phyloP scores from a whole-genome alignment of 164 flowering plant species.

The Vitis rotundifolia region DNA sequence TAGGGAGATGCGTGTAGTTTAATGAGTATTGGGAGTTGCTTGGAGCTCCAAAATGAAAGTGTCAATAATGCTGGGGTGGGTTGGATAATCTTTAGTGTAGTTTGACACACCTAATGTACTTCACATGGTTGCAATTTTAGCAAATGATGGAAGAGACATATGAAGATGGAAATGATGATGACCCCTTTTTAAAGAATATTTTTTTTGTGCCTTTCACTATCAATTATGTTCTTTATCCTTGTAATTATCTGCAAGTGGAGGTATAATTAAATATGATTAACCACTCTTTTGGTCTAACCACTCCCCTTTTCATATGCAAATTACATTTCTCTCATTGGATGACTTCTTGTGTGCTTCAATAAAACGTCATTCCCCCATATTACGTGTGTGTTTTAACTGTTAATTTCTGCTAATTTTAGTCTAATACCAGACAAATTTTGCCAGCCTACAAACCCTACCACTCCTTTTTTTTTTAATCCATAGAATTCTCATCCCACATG shows the following conservation, averaged over 20 bases:
- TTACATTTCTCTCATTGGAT: slow-evolving; percentile 19
- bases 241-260: slow-evolving; percentile 34
- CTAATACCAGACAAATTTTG: slow-evolving; percentile 21
- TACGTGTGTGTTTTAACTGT: neutral
- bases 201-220: slow-evolving; percentile 16
- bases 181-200: neutral
- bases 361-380: slow-evolving; percentile 1
- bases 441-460: slow-evolving; percentile 11
- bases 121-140: slow-evolving; percentile 32
- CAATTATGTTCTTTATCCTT: slow-evolving; percentile 19
- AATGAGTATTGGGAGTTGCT: too few relatives aligned
- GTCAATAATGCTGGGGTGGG: neutral
- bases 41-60: too few relatives aligned
- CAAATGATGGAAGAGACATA: slow-evolving; percentile 27
- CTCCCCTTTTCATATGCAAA: slow-evolving; percentile 3
- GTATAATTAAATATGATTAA: slow-evolving; percentile 12
- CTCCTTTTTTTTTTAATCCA: neutral
- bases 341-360: neutral
- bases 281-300: slow-evolving; percentile 20
- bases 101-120: slow-evolving; percentile 10
- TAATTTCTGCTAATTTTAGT: slow-evolving; percentile 6
- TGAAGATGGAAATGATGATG: slow-evolving; percentile 27
- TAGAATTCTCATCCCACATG: neutral
- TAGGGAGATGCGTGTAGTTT: too few relatives aligned
- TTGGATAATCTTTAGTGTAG: neutral